Evolutionary conservation across 305 asterid genomes (phyloP), one percentile per base, ranked within the genome.

Genomic region (Fraxinus paxiana): DNA sequence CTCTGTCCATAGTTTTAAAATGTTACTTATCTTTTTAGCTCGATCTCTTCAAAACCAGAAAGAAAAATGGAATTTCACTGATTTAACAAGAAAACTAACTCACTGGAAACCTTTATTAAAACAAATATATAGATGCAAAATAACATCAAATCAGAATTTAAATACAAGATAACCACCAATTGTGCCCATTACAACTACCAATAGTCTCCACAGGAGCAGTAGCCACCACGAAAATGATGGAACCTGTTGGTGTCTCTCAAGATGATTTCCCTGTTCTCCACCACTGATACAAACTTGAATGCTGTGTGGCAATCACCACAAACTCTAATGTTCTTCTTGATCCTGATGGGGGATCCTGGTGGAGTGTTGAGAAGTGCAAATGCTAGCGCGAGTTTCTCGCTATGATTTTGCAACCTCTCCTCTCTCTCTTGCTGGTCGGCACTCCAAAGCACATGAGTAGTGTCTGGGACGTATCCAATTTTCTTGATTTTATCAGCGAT

Each of bases 371-470:
- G 87, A 24, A 95, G 90, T 2, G 96, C 92, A 85, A 94, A 95
- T 5, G 97, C 98, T 5, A 95, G 88, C 8, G 99, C 97, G 4
- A 94, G 92, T 84, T 93, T 94, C 90, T 95, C 97, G 30, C 97
- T 91, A 69, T 92, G 97, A 79, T 79, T 83, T 37, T 90, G 97
- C 88, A 93, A 83, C 83, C 93, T 89, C 87, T 84, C 92, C 65
- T 90, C 94, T 84, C 95, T 87, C 82, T 91, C 99, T 80, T 76
- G 87, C 89, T 90, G 75, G 56, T 93, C 96, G 6, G 80, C 82
- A 73, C 83, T 89, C 96, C 94, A 93, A 75, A 95, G 88, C 20
- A 89, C 97, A 3, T 95, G 92, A 84, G 92, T 92, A 20, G 93
- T 90, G 46, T 95, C 98, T 0, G 99, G 96, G 6, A 88, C 90